Evolutionary conservation across 371 early-diverging fungal genomes (phyloP), one percentile per base, ranked within the genome.

Genomic region (Parasitella parasitica): DNA sequence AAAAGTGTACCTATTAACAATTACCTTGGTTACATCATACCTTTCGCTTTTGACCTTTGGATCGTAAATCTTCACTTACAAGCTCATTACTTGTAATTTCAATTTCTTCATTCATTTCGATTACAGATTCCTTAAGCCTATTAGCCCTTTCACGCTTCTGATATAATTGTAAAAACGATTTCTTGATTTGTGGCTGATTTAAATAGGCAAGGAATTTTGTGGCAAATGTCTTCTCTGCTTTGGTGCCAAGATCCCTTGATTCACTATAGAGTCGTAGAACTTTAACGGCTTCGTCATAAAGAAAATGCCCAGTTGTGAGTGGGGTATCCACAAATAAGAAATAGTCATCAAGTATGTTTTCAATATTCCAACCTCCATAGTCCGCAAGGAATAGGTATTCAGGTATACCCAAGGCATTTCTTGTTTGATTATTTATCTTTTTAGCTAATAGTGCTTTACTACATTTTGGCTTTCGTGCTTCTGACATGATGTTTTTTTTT

Each of bases 11-110:
- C 49, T 49, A 49, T 49, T 49, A 49, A 49, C 20, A 49, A 24
- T 49, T 49, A 26, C 49, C 18, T 15, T 43, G 43, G 28, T 51
- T 32, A 34, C 28, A 39, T 60, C 20, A 18, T 61, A 61, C 54
- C 61, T 54, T 54, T 61, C 61, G 18, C 61, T 61, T 61, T 61
- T 61, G 16, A 61, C 13, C 46, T 46, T 61, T 54, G n/a, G 18
- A 9, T n/a, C 61, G 54, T 15, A 61, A 13, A 43, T 61, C n/a
- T 16, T 61, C 61, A 53, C 61, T 26, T 18, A 61, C 61, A 61
- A 54, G 36, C 27, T 61, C 54, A 28, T 61, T 61, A 54, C 61
- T 30, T 11, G 61, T 28, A 54, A 61, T 54, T 54, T 61, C 61
- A n/a, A 61, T 18, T 46, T 61, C 61, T 61, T 61, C 54, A 12